Percentiles rank a stretch among this genome's conserved stretches.
These are phyloP conservation scores for Cordyceps militaris DNA, from an alignment of 2,329 filamentous ascomycete genomes.

Conservation along the genomic window DNA sequence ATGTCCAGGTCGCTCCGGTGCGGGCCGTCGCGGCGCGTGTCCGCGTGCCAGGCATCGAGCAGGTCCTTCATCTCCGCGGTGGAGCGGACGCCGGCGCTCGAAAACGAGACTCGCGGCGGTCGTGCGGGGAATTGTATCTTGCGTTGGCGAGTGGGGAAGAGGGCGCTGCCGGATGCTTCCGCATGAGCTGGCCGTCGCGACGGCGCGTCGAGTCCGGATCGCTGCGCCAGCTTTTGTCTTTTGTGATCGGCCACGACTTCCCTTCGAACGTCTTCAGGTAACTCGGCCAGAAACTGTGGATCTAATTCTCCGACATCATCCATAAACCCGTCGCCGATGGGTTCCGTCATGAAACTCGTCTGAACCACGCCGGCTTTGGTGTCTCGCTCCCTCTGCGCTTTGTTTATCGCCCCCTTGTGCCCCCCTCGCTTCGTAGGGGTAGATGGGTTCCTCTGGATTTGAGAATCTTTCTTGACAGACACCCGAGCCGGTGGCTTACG, in stretches of 20 bases:
- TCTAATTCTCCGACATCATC: slow-evolving; percentile 48
- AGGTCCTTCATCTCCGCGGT: slow-evolving; percentile 62
- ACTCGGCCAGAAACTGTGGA: slow-evolving; percentile 67
- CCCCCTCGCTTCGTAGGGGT: slow-evolving; percentile 61
- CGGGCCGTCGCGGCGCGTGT: slow-evolving; percentile 67
- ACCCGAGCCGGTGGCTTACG: slow-evolving; percentile 34
- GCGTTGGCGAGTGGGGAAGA: slow-evolving; percentile 29
- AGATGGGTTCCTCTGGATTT: slow-evolving; percentile 41
- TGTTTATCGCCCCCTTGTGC: slow-evolving; percentile 32
- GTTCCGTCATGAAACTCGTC: slow-evolving; percentile 58
- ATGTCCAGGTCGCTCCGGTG: slow-evolving; percentile 71
- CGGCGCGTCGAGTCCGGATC: slow-evolving; percentile 40
- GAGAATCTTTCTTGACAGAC: slow-evolving; percentile 51
- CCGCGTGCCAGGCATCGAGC: slow-evolving; percentile 66
- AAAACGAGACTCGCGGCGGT: slow-evolving; percentile 42
- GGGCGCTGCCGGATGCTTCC: slow-evolving; percentile 15
- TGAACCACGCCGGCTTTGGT: slow-evolving; percentile 59
- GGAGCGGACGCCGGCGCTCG: slow-evolving; percentile 34
- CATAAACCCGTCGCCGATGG: slow-evolving; percentile 21
- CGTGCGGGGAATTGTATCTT: slow-evolving; percentile 40
- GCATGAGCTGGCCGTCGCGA: slow-evolving; percentile 21
- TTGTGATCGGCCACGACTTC: slow-evolving; percentile 72
- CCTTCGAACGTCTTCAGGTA: slow-evolving; percentile 71
- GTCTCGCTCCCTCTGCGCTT: slow-evolving; percentile 44
- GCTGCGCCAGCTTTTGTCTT: slow-evolving; percentile 49